Percentiles rank a stretch among this genome's conserved stretches.
Evolutionary conservation across 2,329 filamentous ascomycete species (phyloP).

Genomic region (Paraphoma chrysanthemicola): DNA sequence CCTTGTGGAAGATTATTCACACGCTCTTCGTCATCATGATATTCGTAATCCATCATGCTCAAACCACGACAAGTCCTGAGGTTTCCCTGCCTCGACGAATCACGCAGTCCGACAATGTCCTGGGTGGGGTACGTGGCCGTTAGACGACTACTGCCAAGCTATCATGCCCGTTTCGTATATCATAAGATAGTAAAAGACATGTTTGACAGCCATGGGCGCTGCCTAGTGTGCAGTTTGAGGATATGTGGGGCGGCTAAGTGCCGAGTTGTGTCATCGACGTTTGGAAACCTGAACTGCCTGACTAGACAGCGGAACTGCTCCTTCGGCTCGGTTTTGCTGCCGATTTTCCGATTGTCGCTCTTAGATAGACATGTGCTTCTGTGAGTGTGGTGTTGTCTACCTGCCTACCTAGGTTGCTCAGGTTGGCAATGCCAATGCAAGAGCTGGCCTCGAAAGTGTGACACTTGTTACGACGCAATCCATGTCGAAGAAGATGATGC

Average conservation of each 20-base stretch:
- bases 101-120: neutral
- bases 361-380: too few species aligned
- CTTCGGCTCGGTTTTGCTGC: neutral
- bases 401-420: neutral
- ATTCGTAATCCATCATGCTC: conserved; percentile 10
- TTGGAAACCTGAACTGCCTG: conserved; percentile 37
- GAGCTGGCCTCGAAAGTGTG: too few species aligned
- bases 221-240: conserved; percentile 31
- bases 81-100: conserved; percentile 11
- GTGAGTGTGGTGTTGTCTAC: too few species aligned
- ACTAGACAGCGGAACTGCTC: neutral
- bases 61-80: conserved; percentile 20
- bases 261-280: conserved; percentile 29
- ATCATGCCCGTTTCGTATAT: conserved; percentile 22
- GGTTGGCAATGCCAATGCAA: neutral
- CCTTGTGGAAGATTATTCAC: neutral
- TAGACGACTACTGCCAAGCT: conserved; percentile 19
- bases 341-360: neutral
- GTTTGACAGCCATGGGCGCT: conserved; percentile 25
- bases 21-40: conserved; percentile 1
- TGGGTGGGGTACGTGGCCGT: conserved; percentile 8
- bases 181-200: conserved; percentile 6
- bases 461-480: too few species aligned
- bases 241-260: conserved; percentile 25
- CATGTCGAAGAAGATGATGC: too few species aligned